Evolutionary conservation across 352 stramenopile genomes (phyloP).

Genomic region (Pythium guiyangense): DNA sequence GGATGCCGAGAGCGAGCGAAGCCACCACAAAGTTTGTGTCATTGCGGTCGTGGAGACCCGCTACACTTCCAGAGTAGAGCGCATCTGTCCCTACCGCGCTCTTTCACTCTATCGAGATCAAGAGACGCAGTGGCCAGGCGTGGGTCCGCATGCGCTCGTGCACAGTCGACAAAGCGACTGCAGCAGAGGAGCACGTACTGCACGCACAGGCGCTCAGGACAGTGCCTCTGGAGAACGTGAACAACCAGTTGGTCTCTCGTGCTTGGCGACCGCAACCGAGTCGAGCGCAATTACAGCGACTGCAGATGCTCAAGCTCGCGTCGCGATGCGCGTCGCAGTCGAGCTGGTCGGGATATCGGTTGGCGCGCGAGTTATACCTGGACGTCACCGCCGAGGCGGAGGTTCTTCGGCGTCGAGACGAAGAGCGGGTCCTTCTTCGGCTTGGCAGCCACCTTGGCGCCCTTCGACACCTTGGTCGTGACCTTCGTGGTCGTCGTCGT

Average conservation of each 20-base stretch:
- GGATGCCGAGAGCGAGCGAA: conserved; percentile 14
- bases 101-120: conserved; percentile 2
- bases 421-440: conserved; percentile 94
- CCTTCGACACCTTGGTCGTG: conserved; percentile 73
- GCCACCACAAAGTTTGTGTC: conserved; percentile 89
- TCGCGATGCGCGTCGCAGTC: too few relatives aligned
- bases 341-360: conserved; percentile 8
- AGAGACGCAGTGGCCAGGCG: background rate
- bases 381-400: conserved; percentile 95
- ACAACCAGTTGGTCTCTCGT: conserved; percentile 11
- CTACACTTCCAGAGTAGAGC: conserved; percentile 45
- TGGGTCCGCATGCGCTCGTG: background rate
- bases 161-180: background rate
- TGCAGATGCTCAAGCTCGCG: background rate
- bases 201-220: background rate
- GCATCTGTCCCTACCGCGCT: background rate
- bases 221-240: conserved; percentile 16
- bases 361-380: conserved; percentile 70
- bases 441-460: conserved; percentile 46
- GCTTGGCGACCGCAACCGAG: too few relatives aligned
- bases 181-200: conserved; percentile 4
- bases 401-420: conserved; percentile 90
- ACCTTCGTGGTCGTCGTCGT: conserved; percentile 53
- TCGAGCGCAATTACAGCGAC: too few relatives aligned
- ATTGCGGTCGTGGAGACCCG: conserved; percentile 89